These are phyloP conservation scores for Verticillium klebahnii DNA, from an alignment of 2,329 filamentous ascomycete genomes.

Conservation along the genomic window DNA sequence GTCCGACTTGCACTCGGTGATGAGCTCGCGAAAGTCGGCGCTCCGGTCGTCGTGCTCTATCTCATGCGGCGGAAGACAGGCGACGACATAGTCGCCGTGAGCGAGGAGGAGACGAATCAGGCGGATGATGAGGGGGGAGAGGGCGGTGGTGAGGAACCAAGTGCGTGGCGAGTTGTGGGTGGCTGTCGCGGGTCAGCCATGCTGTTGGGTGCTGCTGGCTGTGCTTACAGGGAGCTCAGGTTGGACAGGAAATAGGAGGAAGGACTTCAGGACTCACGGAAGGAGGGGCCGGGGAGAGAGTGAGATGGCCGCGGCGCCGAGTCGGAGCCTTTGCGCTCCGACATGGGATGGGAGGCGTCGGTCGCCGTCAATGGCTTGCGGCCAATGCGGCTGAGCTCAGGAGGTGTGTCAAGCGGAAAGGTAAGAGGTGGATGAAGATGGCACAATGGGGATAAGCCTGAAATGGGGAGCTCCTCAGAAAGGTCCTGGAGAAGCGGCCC, in stretches of 20 bases:
- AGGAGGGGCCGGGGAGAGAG: slow-evolving; percentile 43
- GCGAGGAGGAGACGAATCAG: slow-evolving; percentile 75
- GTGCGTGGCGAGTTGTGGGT: slow-evolving; percentile 74
- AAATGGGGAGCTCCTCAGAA: no score
- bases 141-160: slow-evolving; percentile 86
- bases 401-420: not conserved
- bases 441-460: not conserved
- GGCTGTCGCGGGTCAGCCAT: slow-evolving; percentile 34
- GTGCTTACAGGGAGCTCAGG: not conserved
- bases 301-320: slow-evolving; percentile 15
- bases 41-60: slow-evolving; percentile 73
- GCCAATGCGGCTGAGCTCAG: not conserved
- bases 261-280: slow-evolving; percentile 35
- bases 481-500: not conserved
- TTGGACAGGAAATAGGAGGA: not conserved
- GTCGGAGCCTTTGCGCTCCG: slow-evolving; percentile 12
- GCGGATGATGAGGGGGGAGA: slow-evolving; percentile 79
- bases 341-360: slow-evolving; percentile 2
- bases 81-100: slow-evolving; percentile 89
- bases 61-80: slow-evolving; percentile 74
- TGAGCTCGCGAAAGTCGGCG: slow-evolving; percentile 73
- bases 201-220: slow-evolving; percentile 18
- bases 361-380: not conserved
- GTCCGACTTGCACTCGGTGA: slow-evolving; percentile 62
- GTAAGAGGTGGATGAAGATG: not conserved